phyloP scores from a whole-genome alignment of 805 yeast genomes.

The Ogataea trehaloabstinens region DNA sequence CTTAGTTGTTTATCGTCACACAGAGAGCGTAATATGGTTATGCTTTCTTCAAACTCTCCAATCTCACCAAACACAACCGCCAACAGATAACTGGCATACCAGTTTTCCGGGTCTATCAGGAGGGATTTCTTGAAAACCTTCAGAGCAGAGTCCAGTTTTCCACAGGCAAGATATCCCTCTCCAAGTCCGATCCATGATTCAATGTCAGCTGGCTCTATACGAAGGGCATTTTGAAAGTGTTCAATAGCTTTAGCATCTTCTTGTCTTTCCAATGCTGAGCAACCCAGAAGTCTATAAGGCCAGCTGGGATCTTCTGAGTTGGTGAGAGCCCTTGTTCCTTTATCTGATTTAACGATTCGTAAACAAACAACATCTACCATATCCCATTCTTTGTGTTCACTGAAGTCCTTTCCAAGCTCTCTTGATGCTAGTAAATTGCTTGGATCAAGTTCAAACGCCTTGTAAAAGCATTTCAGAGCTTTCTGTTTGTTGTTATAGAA shows the following conservation, averaged over 20 bases:
- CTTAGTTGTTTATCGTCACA: conserved; percentile 36
- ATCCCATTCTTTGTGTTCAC: conserved; percentile 74
- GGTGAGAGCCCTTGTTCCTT: conserved; percentile 49
- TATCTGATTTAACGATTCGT: conserved; percentile 62
- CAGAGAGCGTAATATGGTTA: conserved; percentile 44
- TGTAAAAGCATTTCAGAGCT: conserved; percentile 83
- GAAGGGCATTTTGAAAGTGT: conserved; percentile 81
- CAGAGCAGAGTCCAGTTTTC: conserved; percentile 80
- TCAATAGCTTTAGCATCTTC: conserved; percentile 79
- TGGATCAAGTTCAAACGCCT: conserved; percentile 84
- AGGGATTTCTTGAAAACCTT: conserved; percentile 75
- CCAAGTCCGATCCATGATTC: conserved; percentile 96
- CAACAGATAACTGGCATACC: conserved; percentile 65
- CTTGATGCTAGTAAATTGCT: conserved; percentile 74
- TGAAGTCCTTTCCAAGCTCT: conserved; percentile 66
- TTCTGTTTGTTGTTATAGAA: conserved; percentile 57
- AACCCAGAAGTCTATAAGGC: conserved; percentile 89
- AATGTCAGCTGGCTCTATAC: conserved; percentile 62
- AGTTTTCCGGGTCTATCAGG: conserved; percentile 48
- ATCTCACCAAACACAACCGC: conserved; percentile 63
- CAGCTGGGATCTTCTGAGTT: conserved; percentile 49
- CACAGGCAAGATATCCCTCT: conserved; percentile 86
- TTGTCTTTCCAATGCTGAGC: conserved; percentile 66
- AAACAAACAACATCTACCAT: conserved; percentile 73
- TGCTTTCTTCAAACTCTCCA: conserved; percentile 65